Evolutionary conservation across 208 protist genomes (phyloP), one percentile per base, ranked within the genome.

Genomic region (Leishmania turanica): DNA sequence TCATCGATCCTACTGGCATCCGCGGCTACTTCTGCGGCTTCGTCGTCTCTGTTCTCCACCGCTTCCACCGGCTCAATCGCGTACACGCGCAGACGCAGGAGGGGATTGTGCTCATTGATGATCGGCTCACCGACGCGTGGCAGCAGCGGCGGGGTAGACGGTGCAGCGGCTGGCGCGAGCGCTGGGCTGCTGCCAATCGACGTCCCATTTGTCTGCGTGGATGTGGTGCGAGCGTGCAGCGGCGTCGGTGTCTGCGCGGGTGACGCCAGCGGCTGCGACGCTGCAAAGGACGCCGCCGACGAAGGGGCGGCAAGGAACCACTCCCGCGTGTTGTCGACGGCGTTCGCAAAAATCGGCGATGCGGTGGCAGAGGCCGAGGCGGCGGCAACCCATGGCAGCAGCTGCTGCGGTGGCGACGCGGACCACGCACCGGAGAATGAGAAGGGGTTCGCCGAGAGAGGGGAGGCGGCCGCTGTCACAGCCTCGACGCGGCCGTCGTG

Each of bases 61-160:
- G 34, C 24, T 45, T 69, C 7, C 45, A 72, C 58, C 47, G 74
- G 3, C 34, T 80, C 77, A 7, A 79, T 78, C 9, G 80, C 58
- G 68, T 83, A 77, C 62, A 83, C 79, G 45, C 80, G 78, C 58
- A 80, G 77, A 40, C 60, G 83, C 60, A 83, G 68, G 13, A 79
- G 73, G 69, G 72, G 77, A 65, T 80, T 83, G 54, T 66, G 74
- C 3, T 75, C 78, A 69, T 77, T 84, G 78, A 85, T 84, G 78
- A 80, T 87, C 2, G 78, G 83, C 56, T 87, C 83, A 21, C 83
- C 83, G 21, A 85, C 40, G 27, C 78, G 82, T 45, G 82, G 82
- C 53, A 85, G 82, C 47, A 85, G 77, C 49, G 82, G 77, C 31
- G 82, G 82, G 24, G 82, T 79, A 42, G 77, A 74, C 66, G 77